Conservation (phyloP, 2,329 filamentous ascomycete genomes). For the Aspergillus tamarii region DNA sequence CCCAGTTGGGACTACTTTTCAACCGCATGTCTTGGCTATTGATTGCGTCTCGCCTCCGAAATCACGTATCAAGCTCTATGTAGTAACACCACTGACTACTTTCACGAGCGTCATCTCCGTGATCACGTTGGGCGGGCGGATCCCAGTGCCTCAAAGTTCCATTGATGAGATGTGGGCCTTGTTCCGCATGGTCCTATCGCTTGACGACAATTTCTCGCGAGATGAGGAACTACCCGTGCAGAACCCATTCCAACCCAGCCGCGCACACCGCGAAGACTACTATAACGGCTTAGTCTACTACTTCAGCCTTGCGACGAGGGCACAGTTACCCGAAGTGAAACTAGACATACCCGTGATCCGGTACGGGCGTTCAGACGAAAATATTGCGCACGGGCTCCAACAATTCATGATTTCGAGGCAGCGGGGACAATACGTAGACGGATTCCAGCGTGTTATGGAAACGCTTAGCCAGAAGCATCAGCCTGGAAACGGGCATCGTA, state of each 20-base stretch:
- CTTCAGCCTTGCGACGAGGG: background rate
- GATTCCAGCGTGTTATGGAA: background rate
- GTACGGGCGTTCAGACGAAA: background rate
- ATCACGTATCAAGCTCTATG: background rate
- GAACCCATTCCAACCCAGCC: background rate
- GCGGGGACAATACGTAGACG: background rate
- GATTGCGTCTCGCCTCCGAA: background rate
- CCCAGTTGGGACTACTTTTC: background rate
- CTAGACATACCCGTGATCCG: background rate
- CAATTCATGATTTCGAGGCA: background rate
- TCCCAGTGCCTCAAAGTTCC: background rate
- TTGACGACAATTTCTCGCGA: background rate
- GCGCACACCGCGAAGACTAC: background rate
- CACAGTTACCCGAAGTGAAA: background rate
- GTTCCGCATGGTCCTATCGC: background rate
- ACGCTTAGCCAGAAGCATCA: fast-evolving
- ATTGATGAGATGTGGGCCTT: background rate
- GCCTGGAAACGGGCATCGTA: background rate
- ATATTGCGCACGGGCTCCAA: background rate
- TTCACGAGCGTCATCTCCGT: background rate
- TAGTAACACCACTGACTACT: background rate
- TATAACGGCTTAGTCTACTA: background rate
- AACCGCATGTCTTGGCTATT: background rate
- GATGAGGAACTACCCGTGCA: background rate
- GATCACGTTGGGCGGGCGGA: background rate